These are phyloP conservation scores for Rhynchosporium secalis DNA, from an alignment of 2,329 filamentous ascomycete genomes.

Conservation along the genomic window DNA sequence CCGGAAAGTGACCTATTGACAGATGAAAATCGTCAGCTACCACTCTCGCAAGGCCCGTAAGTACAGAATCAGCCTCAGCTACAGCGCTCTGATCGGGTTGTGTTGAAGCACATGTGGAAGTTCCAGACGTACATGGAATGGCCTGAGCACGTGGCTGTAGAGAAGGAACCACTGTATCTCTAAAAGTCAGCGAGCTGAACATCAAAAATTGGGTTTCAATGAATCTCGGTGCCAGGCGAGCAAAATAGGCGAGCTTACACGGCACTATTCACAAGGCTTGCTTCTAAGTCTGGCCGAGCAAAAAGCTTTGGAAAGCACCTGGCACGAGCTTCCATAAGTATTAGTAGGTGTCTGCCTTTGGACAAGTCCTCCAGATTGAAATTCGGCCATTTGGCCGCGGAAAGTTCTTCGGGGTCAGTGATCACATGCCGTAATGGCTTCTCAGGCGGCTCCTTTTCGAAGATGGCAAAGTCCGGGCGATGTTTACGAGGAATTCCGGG, in stretches of 20 bases:
- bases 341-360: neutral
- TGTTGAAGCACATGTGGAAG: neutral
- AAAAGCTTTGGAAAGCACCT: neutral
- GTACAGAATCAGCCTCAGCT: neutral
- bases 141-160: neutral
- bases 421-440: neutral
- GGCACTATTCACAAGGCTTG: neutral
- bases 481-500: conserved; percentile 2
- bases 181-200: neutral
- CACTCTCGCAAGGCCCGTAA: neutral
- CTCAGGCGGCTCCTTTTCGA: neutral
- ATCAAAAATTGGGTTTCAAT: no score
- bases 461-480: conserved; percentile 6
- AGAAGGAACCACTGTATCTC: neutral
- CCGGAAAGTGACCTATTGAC: neutral
- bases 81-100: neutral
- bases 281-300: neutral
- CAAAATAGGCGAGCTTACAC: neutral
- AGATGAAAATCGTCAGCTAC: neutral
- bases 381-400: neutral
- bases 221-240: neutral
- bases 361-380: neutral
- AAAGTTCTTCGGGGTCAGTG: neutral
- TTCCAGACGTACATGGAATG: conserved; percentile 6
- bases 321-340: neutral